Evolutionary conservation across 2,329 filamentous ascomycete genomes (phyloP), one percentile per base, ranked within the genome.

Genomic region (Aureobasidium sp.): DNA sequence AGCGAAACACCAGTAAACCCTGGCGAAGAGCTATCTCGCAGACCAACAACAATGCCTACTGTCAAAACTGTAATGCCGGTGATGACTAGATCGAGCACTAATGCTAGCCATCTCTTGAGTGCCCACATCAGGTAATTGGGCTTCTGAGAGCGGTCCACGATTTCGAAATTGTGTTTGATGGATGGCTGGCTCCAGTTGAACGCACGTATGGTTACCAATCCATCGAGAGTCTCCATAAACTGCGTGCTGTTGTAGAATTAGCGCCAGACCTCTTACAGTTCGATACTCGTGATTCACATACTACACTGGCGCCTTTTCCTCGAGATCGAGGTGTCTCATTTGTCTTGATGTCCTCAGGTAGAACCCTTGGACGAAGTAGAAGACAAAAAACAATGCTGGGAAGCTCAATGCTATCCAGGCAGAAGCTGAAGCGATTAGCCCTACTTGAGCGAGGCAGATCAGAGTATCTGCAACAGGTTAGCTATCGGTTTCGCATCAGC

Each of bases 291-390:
- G 27, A 27, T 19, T 7, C 12, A 65, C 50, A 40, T 39, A 53
- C 50, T 79, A 80, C 0, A 83, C 71, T 1, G 79, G 78, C 0
- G 76, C 74, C 62, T 79, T 78, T 29, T 75, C 72, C 66, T 83
- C 81, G 0, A 83, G 72, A 66, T 84, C 82, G 8, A 84, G 71
- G 29, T 81, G 74, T 54, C 82, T 76, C 9, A 81, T 66, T 63
- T 80, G 78, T 2, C 78, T 73, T 7, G 77, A 78, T 4, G 78
- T 80, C 15, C 73, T 74, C 5, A 81, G 73, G 64, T 81, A 81
- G 67, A 76, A 74, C 54, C 68, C 73, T 63, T 81, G 78, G 8
- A 81, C 71, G 44, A 71, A 58, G 63, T 74, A 79, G 39, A 80
- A 67, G 2, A 68, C 68, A 1, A 69, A 61, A 9, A 73, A 61